Evolutionary conservation across 768 basidiomycete genomes (phyloP), one percentile per base, ranked within the genome.

Genomic region (Leucosporidium yakuticum): DNA sequence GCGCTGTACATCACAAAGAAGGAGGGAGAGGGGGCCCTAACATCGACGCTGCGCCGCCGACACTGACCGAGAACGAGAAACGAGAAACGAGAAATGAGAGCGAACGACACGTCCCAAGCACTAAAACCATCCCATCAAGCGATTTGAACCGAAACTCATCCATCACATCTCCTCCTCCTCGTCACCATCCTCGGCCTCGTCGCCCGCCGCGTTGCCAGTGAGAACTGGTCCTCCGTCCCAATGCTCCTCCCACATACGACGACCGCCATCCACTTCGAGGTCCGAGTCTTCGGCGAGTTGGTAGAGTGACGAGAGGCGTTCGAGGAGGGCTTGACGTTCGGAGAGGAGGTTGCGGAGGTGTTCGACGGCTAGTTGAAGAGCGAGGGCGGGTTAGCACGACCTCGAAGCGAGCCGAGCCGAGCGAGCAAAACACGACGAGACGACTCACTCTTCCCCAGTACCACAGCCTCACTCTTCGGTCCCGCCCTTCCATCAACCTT

Each of bases 391-490:
- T 55, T 48, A 48, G 25, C 54, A 48, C 53, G n/a, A 44, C 31
- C 9, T 27, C 51, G 21, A 72, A 32, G 53, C n/a, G 55, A 36
- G 23, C 31, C 31, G 31, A 27, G 51, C 19, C 31, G 56, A 25
- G 59, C 57, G 21, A 51, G 36, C 66, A 27, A 20, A 27, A 49
- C 53, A 12, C 57, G 39, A 49, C 61, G 49, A 69, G 23, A 17
- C 44, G 39, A 36, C 90, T 74, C 76, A 94, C 92, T 91, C 79
- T 94, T 92, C 49, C 85, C 84, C 49, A 95, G 79, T 5, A 95
- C 91, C 55, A 94, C 85, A 67, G 91, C 90, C 80, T 95, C 92
- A 77, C 91, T 94, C 74, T 88, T 83, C 11, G 93, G 91, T 1
- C 92, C 93, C 0, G 90, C 89, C 32, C 93, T 81, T 17, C 92